Evolutionary conservation across 116 monocot species (phyloP).

Genomic region (Phalaenopsis hybrid): DNA sequence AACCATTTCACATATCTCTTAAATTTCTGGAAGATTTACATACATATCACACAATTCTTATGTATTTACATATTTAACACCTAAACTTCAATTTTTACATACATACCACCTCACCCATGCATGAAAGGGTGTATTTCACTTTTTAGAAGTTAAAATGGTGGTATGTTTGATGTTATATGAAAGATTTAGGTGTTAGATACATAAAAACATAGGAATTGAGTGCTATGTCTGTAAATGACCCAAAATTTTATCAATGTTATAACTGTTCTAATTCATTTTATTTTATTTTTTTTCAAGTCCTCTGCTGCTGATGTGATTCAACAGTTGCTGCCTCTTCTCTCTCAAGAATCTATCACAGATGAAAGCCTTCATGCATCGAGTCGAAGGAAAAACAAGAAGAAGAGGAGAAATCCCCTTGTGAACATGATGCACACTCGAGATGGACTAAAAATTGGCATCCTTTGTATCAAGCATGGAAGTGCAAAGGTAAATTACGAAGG

Average conservation of each 20-base stretch:
- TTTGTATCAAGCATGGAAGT: constrained; percentile 81
- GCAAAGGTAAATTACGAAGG: constrained; percentile 53
- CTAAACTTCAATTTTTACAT: too few relatives aligned
- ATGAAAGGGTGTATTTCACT: too few relatives aligned
- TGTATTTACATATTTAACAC: too few relatives aligned
- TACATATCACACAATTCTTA: too few relatives aligned
- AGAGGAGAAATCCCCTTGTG: constrained; percentile 42
- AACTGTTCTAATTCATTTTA: constrained; percentile 11
- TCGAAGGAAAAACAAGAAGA: constrained; percentile 35
- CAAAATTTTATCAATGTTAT: neutral
- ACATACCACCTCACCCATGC: too few relatives aligned
- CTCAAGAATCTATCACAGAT: constrained; percentile 35
- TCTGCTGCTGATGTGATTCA: constrained; percentile 71
- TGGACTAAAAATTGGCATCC: constrained; percentile 68
- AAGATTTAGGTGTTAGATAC: too few relatives aligned
- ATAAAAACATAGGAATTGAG: too few relatives aligned
- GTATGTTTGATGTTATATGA: too few relatives aligned
- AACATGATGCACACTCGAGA: constrained; percentile 73
- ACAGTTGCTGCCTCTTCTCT: constrained; percentile 60
- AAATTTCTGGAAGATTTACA: neutral
- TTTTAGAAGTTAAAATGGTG: too few relatives aligned
- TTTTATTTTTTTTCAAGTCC: constrained; percentile 40
- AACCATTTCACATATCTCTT: neutral
- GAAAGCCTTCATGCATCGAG: constrained; percentile 25
- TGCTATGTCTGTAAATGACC: too few relatives aligned